Evolutionary conservation across 257 asterid genomes (phyloP).

Genomic region (Lithospermum erythrorhizon): DNA sequence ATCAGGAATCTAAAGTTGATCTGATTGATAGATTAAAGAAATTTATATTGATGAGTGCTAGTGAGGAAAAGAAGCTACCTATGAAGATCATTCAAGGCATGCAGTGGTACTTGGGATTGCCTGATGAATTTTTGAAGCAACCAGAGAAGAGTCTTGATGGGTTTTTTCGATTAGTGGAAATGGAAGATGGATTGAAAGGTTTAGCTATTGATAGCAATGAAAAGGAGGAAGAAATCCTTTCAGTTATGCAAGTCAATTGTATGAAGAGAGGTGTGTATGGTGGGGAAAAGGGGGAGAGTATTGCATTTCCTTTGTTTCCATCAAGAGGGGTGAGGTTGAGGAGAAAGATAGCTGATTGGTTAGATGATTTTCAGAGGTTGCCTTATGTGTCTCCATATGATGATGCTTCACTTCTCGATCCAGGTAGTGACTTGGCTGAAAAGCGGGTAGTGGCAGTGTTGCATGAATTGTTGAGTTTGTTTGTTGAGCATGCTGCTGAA

Average conservation of each 20-base stretch:
- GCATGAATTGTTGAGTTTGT: conserved; percentile 67
- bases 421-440: conserved; percentile 59
- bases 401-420: conserved; percentile 32
- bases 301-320: conserved; percentile 66
- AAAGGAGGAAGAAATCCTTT: conserved; percentile 21
- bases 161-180: conserved; percentile 41
- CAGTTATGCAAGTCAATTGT: conserved; percentile 54
- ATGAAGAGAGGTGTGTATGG: conserved; percentile 23
- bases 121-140: conserved; percentile 44
- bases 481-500: conserved; percentile 78
- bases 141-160: conserved; percentile 37
- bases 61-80: conserved; percentile 48
- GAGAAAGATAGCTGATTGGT: conserved; percentile 67
- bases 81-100: conserved; percentile 55
- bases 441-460: conserved; percentile 77
- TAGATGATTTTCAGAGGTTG: conserved; percentile 55
- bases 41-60: conserved; percentile 56
- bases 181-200: conserved; percentile 66
- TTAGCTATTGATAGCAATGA: conserved; percentile 33
- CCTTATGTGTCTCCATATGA: conserved; percentile 72
- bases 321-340: conserved; percentile 71
- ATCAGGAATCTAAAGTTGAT: conserved; percentile 38
- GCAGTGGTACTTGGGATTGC: conserved; percentile 76
- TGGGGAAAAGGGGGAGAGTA: conserved; percentile 39
- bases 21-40: conserved; percentile 52